Base-by-base conservation (phyloP, 805 yeast genomes). In the Hanseniaspora nectarophila region DNA sequence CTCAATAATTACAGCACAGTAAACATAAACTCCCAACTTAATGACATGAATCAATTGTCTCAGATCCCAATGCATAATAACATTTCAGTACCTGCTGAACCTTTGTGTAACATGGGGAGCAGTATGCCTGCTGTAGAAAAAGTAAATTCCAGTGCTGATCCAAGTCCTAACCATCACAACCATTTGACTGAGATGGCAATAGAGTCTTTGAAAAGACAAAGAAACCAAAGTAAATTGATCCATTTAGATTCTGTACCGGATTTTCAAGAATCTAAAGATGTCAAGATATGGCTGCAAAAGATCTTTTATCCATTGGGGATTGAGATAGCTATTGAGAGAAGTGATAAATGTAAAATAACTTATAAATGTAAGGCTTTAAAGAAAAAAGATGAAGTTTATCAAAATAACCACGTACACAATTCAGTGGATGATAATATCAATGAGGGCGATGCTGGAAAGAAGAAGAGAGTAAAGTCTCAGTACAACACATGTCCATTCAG, bases 261-360 rank as follows among this genome's bases (percentile, higher is more conserved):
- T 51, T 71, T 73, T 59, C 58, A 63, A 33, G 72, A 70, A 53
- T 75, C 70, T 57, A 64, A 71, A 29, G 74, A 71, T 23, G 77
- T 80, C 56, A 80, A 80, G 60, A 83, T 84, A 5, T 79, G 84
- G 83, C 63, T 80, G 48, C 77, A 71, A 57, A 64, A 69, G 45
- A 70, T 77, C 52, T 66, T 72, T 46, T 65, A 67, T n/a, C 63
- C 69, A 7, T 70, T 70, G 56, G 80, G 81, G 5, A 72, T 77
- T 38, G 72, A 71, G 51, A 69, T 80, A 12, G 84, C 77, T 15
- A 79, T 80, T 52, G 84, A 78, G 65, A 64, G 85, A 29, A 75
- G 81, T 3, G 85, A 80, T 62, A 73, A 70, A 45, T 67, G 74
- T 42, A 80, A 80, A 62, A 77, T 80, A 18, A 77, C 79, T 16